Conservation (phyloP, 345 rosid genomes). For the Citropsis articulata region DNA sequence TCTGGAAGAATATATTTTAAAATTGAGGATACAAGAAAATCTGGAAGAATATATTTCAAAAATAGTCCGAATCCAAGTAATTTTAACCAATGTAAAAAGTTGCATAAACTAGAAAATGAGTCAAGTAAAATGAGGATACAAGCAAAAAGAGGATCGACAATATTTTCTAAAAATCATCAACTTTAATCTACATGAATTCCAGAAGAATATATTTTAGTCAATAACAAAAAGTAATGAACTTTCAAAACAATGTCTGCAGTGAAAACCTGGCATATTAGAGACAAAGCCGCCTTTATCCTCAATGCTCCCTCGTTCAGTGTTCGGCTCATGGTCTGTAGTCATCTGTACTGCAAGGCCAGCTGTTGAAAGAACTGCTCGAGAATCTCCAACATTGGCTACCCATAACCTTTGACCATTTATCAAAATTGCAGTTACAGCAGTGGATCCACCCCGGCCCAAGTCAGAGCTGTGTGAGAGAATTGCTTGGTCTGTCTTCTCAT, state of each 20-base stretch:
- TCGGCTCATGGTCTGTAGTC: constrained; percentile 70
- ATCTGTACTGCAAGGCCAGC: constrained; percentile 53
- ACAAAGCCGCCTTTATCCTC: constrained; percentile 77
- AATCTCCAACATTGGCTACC: constrained; percentile 73
- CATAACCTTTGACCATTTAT: constrained; percentile 48
- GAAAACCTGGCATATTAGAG: constrained; percentile 68
- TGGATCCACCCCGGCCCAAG: constrained; percentile 76
- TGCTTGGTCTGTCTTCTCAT: constrained; percentile 63
- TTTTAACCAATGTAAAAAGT: not conserved
- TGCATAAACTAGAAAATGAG: not conserved
- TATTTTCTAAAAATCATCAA: not conserved
- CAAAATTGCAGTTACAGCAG: constrained; percentile 75
- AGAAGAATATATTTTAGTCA: not conserved
- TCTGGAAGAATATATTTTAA: too few relatives aligned
- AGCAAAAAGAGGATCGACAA: not conserved
- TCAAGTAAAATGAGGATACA: not conserved
- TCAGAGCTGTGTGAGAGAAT: constrained; percentile 54
- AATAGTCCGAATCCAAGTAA: not conserved
- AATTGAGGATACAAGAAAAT: too few relatives aligned
- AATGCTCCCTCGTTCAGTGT: constrained; percentile 57
- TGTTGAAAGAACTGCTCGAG: constrained; percentile 61
- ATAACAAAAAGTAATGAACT: not conserved
- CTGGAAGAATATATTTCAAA: not conserved
- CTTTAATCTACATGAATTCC: not conserved
- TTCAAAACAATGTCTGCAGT: not conserved